Evolutionary conservation across 176 grass and related monocot species (phyloP), one percentile per base, ranked within the genome.

Genomic region (Rhynchospora breviuscula): DNA sequence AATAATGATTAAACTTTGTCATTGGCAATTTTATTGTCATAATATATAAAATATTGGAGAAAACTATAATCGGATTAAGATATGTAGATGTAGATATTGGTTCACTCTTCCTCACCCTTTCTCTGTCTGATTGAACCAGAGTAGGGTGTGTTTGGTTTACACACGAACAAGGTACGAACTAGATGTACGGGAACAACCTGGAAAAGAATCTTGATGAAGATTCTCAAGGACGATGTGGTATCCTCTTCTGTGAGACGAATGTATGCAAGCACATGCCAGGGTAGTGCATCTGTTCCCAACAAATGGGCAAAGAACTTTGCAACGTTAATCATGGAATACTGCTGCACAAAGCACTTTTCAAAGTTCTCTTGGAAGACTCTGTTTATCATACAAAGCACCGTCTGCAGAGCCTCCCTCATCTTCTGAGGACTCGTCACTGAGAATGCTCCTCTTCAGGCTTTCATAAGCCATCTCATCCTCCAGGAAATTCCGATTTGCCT

Each of bases 201-300:
- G 67, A 99, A 99, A 49, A 99, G 88, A 87, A 93, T 99, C 86
- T 99, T 95, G 52, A 99, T 95, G 43, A 99, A 99, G 85, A 99
- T 95, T 81, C 91, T 86, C 12, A 93, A 95, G 10, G 96, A 99
- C 11, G 89, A 99, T 1, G 96, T 99, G 2, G 96, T 98, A 59
- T 98, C 95, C 67, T 98, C 95, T 82, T 98, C 93, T 17, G 95
- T 98, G 86, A 95, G 79, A n/a, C 95, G 76, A 23, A 98, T 95
- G 61, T 98, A 98, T 14, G 91, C 91, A 47, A 98, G 79, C 26
- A 93, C 93, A 85, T 98, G 93, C 93, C 95, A 98, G n/a, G 91
- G 88, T 8, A 98, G 91, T 0, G 91, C 95, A 81, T 93, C 86
- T 17, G 95, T 98, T 17, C 92, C 95, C 75, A 93, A 92, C 44